Percentiles rank a stretch among this genome's conserved stretches.
phyloP scores from a whole-genome alignment of 1,284 basidiomycete genomes.

The Taiwanofungus camphoratus region DNA sequence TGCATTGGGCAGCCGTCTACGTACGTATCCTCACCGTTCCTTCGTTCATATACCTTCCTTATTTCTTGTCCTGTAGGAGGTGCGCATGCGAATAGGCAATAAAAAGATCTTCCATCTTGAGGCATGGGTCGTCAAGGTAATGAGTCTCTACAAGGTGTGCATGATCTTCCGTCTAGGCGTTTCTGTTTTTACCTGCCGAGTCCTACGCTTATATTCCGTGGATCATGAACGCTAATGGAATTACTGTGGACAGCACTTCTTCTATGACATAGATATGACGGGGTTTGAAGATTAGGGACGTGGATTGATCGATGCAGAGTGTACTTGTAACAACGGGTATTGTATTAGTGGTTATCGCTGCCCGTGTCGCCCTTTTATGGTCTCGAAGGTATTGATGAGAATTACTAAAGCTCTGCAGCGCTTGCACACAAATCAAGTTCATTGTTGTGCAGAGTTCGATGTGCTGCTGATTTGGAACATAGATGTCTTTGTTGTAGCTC shows the following conservation, averaged over 20 bases:
- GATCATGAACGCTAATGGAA: too few relatives aligned
- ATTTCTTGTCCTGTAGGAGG: conserved; percentile 51
- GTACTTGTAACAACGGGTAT: too few relatives aligned
- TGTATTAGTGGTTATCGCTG: too few relatives aligned
- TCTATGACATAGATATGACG: conserved; percentile 57
- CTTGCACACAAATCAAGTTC: too few relatives aligned
- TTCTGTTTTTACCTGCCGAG: neutral
- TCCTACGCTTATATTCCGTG: too few relatives aligned
- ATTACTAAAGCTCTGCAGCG: too few relatives aligned
- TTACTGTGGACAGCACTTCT: conserved; percentile 38
- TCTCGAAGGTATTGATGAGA: too few relatives aligned
- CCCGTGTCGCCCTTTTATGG: too few relatives aligned
- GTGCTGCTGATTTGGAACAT: too few relatives aligned
- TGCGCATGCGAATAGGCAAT: conserved; percentile 82
- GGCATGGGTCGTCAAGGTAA: conserved; percentile 85
- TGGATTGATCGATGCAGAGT: too few relatives aligned
- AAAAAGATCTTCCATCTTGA: conserved; percentile 97
- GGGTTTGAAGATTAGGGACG: conserved; percentile 55
- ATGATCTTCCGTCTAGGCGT: neutral
- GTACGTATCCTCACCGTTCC: conserved; percentile 40
- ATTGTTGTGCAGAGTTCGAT: too few relatives aligned
- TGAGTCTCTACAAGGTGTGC: conserved; percentile 71
- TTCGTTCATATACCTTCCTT: neutral
- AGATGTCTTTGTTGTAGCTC: too few relatives aligned
- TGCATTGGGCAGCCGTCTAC: conserved; percentile 97